Evolutionary conservation across 495 filamentous ascomycete species (phyloP).

Genomic region (Aspergillus kassunensis): DNA sequence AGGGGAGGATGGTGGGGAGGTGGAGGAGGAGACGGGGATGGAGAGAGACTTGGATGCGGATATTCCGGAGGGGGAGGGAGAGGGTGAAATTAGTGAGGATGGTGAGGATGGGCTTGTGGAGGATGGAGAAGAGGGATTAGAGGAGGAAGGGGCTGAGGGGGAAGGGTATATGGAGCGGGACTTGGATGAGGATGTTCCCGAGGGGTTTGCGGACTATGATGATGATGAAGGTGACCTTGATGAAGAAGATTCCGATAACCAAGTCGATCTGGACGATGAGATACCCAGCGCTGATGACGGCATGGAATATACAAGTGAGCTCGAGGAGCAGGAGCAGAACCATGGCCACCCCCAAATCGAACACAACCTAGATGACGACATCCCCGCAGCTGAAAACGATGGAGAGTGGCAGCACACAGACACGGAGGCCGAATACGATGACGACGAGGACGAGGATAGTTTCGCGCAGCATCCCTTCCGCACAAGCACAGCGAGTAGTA

Average conservation of each 20-base stretch:
- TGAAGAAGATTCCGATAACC: slow-evolving; percentile 38
- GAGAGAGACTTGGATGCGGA: slow-evolving; percentile 49
- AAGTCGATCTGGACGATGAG: slow-evolving; percentile 42
- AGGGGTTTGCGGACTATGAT: slow-evolving; percentile 45
- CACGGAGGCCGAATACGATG: slow-evolving; percentile 66
- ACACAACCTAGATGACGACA: slow-evolving; percentile 40
- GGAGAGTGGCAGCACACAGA: slow-evolving; percentile 69
- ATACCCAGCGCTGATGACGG: slow-evolving; percentile 32
- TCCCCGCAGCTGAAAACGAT: slow-evolving; percentile 33
- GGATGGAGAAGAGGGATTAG: slow-evolving; percentile 29
- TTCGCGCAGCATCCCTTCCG: slow-evolving; percentile 28
- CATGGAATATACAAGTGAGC: slow-evolving; percentile 27
- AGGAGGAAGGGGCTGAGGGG: slow-evolving; percentile 32
- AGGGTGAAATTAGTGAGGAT: background rate
- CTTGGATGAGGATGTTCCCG: slow-evolving; percentile 50
- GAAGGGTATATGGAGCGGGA: slow-evolving; percentile 47
- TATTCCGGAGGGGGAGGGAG: slow-evolving; percentile 35
- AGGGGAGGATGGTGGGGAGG: slow-evolving; percentile 27
- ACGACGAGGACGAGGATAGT: slow-evolving; percentile 33
- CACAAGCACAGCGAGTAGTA: slow-evolving; percentile 37
- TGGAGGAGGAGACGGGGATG: slow-evolving; percentile 30
- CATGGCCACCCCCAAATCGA: slow-evolving; percentile 20
- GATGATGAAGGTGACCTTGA: slow-evolving; percentile 36
- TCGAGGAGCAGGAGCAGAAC: slow-evolving; percentile 15
- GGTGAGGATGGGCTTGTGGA: slow-evolving; percentile 20